Conservation (phyloP, 1,284 basidiomycete genomes). For the Chalciporus sp. region DNA sequence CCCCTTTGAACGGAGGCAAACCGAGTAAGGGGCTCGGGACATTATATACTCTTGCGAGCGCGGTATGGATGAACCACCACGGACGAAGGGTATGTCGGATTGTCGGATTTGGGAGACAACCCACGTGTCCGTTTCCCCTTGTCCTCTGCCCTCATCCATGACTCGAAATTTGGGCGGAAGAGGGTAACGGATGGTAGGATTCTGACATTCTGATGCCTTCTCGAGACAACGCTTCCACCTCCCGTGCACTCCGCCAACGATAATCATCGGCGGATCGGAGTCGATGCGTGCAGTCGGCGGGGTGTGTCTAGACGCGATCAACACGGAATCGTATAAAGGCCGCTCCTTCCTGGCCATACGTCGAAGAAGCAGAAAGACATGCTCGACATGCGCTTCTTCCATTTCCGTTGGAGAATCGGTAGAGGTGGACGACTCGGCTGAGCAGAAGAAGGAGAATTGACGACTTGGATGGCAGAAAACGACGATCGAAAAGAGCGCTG, state of each 20-base stretch:
- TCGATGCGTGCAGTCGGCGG: not conserved
- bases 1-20: conserved; percentile 20
- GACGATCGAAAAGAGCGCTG: conserved; percentile 21
- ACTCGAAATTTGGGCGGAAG: conserved; percentile 3
- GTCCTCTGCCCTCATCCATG: too few species aligned
- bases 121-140: not conserved
- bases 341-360: conserved; percentile 1
- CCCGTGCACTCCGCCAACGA: conserved; percentile 12
- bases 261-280: conserved; percentile 14
- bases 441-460: conserved; percentile 24
- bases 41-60: conserved; percentile 20
- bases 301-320: not conserved
- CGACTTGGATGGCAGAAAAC: conserved; percentile 15
- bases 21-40: conserved; percentile 20
- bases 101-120: conserved; percentile 10
- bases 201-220: conserved; percentile 8
- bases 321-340: conserved; percentile 6
- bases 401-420: conserved; percentile 1
- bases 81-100: conserved; percentile 18
- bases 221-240: conserved; percentile 20
- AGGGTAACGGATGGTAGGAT: conserved; percentile 4
- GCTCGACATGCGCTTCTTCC: conserved; percentile 15
- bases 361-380: conserved; percentile 13
- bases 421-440: conserved; percentile 6
- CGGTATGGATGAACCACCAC: conserved; percentile 10